These are phyloP conservation scores for Chrysanthemum lavandulifolium DNA, from an alignment of 129 eudicot species.

Conservation along the genomic window DNA sequence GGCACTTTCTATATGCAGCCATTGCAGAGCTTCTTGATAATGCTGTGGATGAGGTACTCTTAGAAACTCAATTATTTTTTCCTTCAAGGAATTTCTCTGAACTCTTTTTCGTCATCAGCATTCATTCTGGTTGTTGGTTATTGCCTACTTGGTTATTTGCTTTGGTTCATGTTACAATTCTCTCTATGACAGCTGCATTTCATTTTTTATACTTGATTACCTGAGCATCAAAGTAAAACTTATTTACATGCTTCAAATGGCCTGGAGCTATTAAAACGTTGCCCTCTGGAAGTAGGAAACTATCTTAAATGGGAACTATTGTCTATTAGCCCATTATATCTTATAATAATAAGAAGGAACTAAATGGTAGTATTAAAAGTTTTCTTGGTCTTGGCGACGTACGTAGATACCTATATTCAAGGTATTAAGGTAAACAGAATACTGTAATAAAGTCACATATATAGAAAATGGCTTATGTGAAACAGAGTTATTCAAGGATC, in stretches of 20 bases:
- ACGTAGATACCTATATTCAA: too few relatives aligned
- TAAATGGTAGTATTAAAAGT: too few relatives aligned
- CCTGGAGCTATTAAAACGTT: too few relatives aligned
- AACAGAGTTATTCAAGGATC: too few relatives aligned
- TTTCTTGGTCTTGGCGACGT: too few relatives aligned
- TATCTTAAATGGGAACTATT: too few relatives aligned
- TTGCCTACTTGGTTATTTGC: constrained; percentile 9
- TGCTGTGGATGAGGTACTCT: constrained; percentile 88
- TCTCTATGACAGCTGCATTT: constrained; percentile 6
- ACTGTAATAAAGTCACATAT: too few relatives aligned
- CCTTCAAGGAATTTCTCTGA: neutral
- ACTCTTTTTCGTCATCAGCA: neutral
- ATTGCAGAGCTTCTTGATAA: constrained; percentile 94
- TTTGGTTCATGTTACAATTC: neutral
- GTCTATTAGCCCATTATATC: too few relatives aligned
- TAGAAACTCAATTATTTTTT: neutral
- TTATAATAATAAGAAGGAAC: too few relatives aligned
- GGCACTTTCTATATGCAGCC: constrained; percentile 49
- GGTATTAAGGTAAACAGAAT: too few relatives aligned
- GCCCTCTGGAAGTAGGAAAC: too few relatives aligned
- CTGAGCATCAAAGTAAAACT: neutral
- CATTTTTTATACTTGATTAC: constrained; percentile 1
- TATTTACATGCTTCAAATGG: constrained; percentile 1
- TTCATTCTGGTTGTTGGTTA: neutral
- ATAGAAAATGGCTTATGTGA: too few relatives aligned